Base-by-base conservation (phyloP, 2,329 filamentous ascomycete species). In the Microdochium trichocladiopsis region DNA sequence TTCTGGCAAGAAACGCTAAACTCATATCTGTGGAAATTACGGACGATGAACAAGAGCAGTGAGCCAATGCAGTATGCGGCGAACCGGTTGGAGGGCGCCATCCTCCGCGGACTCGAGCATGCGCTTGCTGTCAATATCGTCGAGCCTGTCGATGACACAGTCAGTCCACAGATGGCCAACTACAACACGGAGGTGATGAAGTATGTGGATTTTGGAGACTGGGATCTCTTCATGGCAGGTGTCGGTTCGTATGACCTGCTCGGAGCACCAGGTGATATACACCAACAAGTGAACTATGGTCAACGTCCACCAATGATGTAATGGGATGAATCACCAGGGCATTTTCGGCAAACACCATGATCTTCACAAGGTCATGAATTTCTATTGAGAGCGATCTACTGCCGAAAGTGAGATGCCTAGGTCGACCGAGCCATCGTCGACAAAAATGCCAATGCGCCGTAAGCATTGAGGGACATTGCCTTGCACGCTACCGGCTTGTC, bases 21-120 rank as follows among this genome's bases (percentile, higher is more conserved):
- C 53, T 66, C 63, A 8, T 68, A 66, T 48, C 61, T 66, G 4
- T 68, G 65, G 65, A 64, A 61, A 24, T 57, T 67, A 51, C 63
- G 68, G 45, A 66, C 63, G 51, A 66, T 65, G 62, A 69, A 66
- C 60, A 69, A 70, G 52, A 64, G 62, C 47, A 61, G 63, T 51
- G 62, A 68, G 24, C 66, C 66, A 2, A 69, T 69, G 60, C 61
- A 63, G 41, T 69, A 69, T 49, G 67, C 67, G 8, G 67, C 68
- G 18, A 69, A 69, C 51, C 63, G 67, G 8, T 61, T 69, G 4
- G 67, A 69, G 48, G 66, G 67, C 28, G 66, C 64, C n/a, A 68
- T 69, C 47, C 56, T 69, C 31, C 64, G 67, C n/a, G 67, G 67
- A 1, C 56, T 69, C 3, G 67, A 69, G 57, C 67, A 69, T 53